Base-by-base conservation (phyloP, 441 rosid genomes). In the Erodium texanum region DNA sequence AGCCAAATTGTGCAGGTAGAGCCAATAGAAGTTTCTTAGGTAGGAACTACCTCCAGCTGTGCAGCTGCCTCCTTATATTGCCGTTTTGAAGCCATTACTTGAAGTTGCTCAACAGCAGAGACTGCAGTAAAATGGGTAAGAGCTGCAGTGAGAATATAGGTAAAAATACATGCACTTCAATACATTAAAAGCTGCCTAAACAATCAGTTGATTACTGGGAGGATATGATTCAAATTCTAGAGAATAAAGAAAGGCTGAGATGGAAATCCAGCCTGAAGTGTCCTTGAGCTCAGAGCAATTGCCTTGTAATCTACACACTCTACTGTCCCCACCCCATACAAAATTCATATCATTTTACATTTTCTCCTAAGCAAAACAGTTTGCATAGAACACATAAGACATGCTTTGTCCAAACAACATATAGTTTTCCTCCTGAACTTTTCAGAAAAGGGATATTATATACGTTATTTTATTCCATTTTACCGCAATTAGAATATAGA, bases 91-190 rank as follows among this genome's bases (percentile, higher is more conserved):
- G 99, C 93, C 99, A 95, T 92, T 72, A 88, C 86, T 81, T 95
- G 99, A 78, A 95, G 98, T 76, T 95, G 99, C 82, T 95, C 99
- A 68, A 95, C 91, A 76, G 99, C 98, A 79, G 99, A 95, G 64
- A 95, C 99, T 95, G 88, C 73, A 71, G 79, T 66, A 68, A 43
- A n/a, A 77, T 34, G 66, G 41, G 72, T 76, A 77, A 77, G 36
- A 20, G 38, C 66, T 69, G 9, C 45, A 15, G 24, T 70, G 24
- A 64, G 71, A 69, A 73, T 22, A 64, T 66, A 52, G 18, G 71
- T 32, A 63, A 38, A 70, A 63, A 32, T n/a, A 58, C 22, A 36
- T 67, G 3, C 63, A 67, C 24, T 73, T 68, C 50, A 9, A 27
- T 48, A 66, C 20, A 20, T 43, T 48, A 70, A 62, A 62, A 32